Percentiles rank a stretch among this genome's conserved stretches.
These are phyloP conservation scores for Malus asiatica DNA, from an alignment of 306 rosid genomes.

Conservation along the genomic window DNA sequence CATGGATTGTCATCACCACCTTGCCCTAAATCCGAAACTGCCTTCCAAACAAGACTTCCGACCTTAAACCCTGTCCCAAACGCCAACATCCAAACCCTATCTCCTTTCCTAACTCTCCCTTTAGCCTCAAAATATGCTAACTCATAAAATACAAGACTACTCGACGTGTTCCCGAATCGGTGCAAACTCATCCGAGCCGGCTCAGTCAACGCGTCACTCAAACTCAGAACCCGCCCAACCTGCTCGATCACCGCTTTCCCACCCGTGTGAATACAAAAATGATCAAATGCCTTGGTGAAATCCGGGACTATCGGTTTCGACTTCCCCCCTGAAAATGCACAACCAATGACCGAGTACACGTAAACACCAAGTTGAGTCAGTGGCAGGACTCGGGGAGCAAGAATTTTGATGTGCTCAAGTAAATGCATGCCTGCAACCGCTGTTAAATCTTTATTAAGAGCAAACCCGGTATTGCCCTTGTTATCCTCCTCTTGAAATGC, in stretches of 20 bases:
- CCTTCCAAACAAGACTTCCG: slow-evolving; percentile 21
- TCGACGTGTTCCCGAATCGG: slow-evolving; percentile 25
- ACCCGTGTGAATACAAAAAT: slow-evolving; percentile 22
- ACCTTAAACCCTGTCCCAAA: slow-evolving; percentile 25
- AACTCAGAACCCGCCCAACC: slow-evolving; percentile 2
- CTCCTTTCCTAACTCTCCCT: slow-evolving; percentile 10
- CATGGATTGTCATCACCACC: slow-evolving; percentile 5
- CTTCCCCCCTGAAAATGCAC: not conserved
- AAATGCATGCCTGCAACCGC: not conserved
- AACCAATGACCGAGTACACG: not conserved
- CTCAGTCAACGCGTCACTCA: slow-evolving; percentile 8
- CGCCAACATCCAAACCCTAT: slow-evolving; percentile 20
- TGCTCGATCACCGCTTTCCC: slow-evolving; percentile 19
- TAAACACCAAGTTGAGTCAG: not conserved
- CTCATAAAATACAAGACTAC: slow-evolving; percentile 23
- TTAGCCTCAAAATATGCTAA: slow-evolving; percentile 18
- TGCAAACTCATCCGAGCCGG: slow-evolving; percentile 23
- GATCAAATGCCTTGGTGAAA: slow-evolving; percentile 19
- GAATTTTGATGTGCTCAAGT: slow-evolving; percentile 4
- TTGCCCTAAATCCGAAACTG: not conserved
- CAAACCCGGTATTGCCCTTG: not conserved
- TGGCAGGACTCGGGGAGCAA: slow-evolving; percentile 11
- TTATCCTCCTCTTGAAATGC: slow-evolving; percentile 15
- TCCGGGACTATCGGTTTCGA: slow-evolving; percentile 5
- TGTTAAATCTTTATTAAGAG: slow-evolving; percentile 1